Evolutionary conservation across 768 basidiomycete species (phyloP), one percentile per base, ranked within the genome.

Genomic region (Clavulina sp.): DNA sequence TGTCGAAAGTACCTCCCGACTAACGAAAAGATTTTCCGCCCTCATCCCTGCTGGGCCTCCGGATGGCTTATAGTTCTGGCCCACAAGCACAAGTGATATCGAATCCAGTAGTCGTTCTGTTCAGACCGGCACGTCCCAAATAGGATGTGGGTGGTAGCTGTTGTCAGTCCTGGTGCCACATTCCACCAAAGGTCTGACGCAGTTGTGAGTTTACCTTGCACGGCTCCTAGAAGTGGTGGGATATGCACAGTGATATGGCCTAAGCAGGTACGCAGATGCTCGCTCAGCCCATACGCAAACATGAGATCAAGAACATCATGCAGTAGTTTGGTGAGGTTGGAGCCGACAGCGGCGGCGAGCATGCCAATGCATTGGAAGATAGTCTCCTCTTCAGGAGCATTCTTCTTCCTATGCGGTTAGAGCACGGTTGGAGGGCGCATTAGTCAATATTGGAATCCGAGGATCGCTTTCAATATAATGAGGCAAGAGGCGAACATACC

Each of bases 291-390:
- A 61, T 84, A 93, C 0, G 80, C 83, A 61, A 97, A 84, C 85
- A 99, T 97, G 38, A 95, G 70, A 63, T 97, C 92, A 30, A 99
- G 76, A 58, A 96, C 84, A 61, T 97, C 95, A 64, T 96, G 95
- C 52, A 99, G 72, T 43, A 93, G 73, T 61, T 93, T 91, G 0
- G 95, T 97, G 44, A 99, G 69, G 64, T 91, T 93, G 2, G 91
- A 91, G 0, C 95, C 95, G 30, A 99, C 91, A 5, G 95, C 87
- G 1, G 80, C 77, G 1, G 92, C 88, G 40, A 99, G 70, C 89
- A 96, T 93, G 33, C 88, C 88, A 54, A 99, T 76, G 65, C 95
- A 97, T 71, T 96, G 87, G 61, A 99, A 97, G 53, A 97, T 89
- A 0, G 92, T 84, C 57, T 89, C 89, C 64, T 96, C 92, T 16